Conservation (phyloP, 2,329 filamentous ascomycete species). For the Lachnellula hyalina region DNA sequence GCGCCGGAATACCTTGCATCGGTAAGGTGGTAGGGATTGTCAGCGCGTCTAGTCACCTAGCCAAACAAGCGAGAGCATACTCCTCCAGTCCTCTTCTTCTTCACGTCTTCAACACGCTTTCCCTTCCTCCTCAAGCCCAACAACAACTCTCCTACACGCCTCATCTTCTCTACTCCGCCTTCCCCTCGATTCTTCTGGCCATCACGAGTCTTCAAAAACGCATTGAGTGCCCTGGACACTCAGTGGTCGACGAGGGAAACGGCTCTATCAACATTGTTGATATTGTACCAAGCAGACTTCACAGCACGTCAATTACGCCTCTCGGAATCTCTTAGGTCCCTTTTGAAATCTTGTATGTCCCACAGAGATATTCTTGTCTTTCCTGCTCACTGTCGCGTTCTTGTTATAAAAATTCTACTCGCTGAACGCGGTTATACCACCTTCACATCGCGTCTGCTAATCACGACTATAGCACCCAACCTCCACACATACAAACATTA, state of each 20-base stretch:
- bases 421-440: conserved; percentile 21
- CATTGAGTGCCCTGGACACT: conserved; percentile 15
- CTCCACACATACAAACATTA: conserved; percentile 13
- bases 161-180: conserved; percentile 22
- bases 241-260: conserved; percentile 4
- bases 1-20: conserved; percentile 11
- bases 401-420: not conserved
- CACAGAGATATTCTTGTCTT: not conserved
- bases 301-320: conserved; percentile 12
- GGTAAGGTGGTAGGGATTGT: conserved; percentile 7
- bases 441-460: conserved; percentile 16
- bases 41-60: conserved; percentile 17
- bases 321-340: conserved; percentile 4
- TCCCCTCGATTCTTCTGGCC: conserved; percentile 4
- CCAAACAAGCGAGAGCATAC: conserved; percentile 21
- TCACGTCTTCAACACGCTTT: conserved; percentile 20
- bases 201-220: conserved; percentile 13
- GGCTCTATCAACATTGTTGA: conserved; percentile 24
- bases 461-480: conserved; percentile 12
- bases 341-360: conserved; percentile 23
- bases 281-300: conserved; percentile 13
- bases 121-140: conserved; percentile 18
- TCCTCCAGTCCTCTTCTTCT: conserved; percentile 13
- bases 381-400: conserved; percentile 20
- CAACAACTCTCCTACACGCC: conserved; percentile 31